Evolutionary conservation across 257 asterid species (phyloP).

Genomic region (Salvia miltiorrhiza): DNA sequence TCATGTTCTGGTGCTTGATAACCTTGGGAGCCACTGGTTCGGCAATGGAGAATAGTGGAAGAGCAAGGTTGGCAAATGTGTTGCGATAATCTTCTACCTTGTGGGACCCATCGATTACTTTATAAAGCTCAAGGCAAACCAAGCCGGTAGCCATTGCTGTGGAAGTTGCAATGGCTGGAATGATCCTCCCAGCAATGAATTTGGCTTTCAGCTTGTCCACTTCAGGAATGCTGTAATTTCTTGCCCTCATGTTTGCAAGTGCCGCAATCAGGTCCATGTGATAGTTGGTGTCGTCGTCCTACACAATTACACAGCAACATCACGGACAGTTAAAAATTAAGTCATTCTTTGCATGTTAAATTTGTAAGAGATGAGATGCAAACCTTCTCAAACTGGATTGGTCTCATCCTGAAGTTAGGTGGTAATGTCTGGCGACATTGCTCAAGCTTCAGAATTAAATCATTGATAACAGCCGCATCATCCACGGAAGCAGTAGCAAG

Average conservation of each 20-base stretch:
- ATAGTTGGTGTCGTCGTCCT: slow-evolving; percentile 91
- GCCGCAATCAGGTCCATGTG: slow-evolving; percentile 92
- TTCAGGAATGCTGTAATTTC: slow-evolving; percentile 84
- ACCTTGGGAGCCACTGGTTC: slow-evolving; percentile 81
- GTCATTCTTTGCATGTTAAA: neutral
- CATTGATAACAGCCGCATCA: slow-evolving; percentile 70
- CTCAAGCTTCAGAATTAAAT: slow-evolving; percentile 69
- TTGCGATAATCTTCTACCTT: slow-evolving; percentile 85
- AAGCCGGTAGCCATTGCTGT: slow-evolving; percentile 94
- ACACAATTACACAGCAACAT: slow-evolving; percentile 11
- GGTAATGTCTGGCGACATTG: slow-evolving; percentile 44
- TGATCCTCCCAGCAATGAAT: slow-evolving; percentile 87
- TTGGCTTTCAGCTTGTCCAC: slow-evolving; percentile 90
- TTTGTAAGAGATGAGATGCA: neutral
- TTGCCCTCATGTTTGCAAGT: slow-evolving; percentile 96
- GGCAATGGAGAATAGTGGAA: slow-evolving; percentile 85
- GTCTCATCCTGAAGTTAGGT: slow-evolving; percentile 73
- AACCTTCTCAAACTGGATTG: slow-evolving; percentile 94
- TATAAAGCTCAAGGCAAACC: slow-evolving; percentile 87
- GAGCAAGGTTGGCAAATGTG: slow-evolving; percentile 85
- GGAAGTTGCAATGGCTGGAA: slow-evolving; percentile 90
- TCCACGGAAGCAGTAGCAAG: slow-evolving; percentile 73
- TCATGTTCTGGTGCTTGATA: slow-evolving; percentile 64
- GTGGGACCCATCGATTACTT: slow-evolving; percentile 72
- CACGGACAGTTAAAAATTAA: neutral